These are phyloP conservation scores for Tinospora cordifolia DNA, from an alignment of 164 flowering plant species.

Conservation along the genomic window DNA sequence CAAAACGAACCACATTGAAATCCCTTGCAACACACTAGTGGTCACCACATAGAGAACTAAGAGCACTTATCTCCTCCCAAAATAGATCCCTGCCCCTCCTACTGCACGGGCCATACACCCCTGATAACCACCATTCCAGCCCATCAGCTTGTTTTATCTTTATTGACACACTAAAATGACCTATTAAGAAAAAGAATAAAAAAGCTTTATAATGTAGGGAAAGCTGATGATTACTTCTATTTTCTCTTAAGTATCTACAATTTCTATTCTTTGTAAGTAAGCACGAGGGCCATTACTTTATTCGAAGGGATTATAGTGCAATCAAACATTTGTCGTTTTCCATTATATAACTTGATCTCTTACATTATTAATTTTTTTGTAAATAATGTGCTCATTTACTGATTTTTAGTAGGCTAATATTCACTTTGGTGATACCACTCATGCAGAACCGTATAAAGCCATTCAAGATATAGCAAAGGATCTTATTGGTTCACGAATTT, in stretches of 20 bases:
- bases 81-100: too few relatives aligned
- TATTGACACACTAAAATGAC: too few relatives aligned
- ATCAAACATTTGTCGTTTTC: neutral
- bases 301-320: neutral
- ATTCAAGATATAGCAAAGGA: conserved; percentile 63
- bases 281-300: neutral
- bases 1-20: too few relatives aligned
- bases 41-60: too few relatives aligned
- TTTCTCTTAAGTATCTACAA: neutral
- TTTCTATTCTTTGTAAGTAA: neutral
- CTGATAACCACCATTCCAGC: too few relatives aligned
- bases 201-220: too few relatives aligned
- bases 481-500: conserved; percentile 52
- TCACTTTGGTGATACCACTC: conserved; percentile 7
- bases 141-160: too few relatives aligned
- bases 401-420: conserved; percentile 3
- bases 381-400: neutral
- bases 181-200: too few relatives aligned
- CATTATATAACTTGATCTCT: neutral
- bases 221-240: too few relatives aligned
- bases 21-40: too few relatives aligned
- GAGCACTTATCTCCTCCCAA: too few relatives aligned
- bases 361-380: neutral
- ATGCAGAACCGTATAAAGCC: conserved; percentile 52
- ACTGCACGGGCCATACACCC: too few relatives aligned